Percentiles rank a stretch among this genome's conserved stretches.
Conservation (phyloP, 202 grass and related monocot genomes). For the Panicum hallii region DNA sequence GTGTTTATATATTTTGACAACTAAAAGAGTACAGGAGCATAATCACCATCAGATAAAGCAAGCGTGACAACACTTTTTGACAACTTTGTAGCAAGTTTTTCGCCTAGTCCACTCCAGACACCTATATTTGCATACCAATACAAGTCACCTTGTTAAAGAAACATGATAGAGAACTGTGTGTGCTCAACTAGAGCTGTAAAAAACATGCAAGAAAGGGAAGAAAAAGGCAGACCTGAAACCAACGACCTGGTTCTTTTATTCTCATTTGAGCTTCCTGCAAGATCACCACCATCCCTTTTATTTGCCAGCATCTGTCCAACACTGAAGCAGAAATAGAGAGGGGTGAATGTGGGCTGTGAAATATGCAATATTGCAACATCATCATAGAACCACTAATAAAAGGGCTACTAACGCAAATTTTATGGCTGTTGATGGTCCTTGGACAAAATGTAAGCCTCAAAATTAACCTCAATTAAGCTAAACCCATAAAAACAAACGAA, state of each 20-base stretch:
- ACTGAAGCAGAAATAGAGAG: background rate
- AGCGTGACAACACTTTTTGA: slow-evolving; percentile 39
- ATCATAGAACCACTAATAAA: no score
- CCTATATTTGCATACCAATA: no score
- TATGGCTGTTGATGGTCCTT: no score
- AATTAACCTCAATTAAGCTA: no score
- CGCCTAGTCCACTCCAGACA: no score
- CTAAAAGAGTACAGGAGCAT: background rate
- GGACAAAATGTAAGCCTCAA: no score
- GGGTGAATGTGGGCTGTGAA: no score
- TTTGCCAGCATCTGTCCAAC: background rate
- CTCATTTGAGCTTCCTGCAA: background rate
- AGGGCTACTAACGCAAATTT: no score
- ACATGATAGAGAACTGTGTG: no score
- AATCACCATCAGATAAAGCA: slow-evolving; percentile 33
- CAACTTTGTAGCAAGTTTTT: background rate
- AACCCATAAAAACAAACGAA: no score
- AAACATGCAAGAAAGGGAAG: background rate
- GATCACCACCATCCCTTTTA: background rate
- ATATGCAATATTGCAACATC: no score
- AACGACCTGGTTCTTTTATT: background rate
- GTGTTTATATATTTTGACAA: background rate
- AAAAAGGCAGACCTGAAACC: slow-evolving; percentile 2
- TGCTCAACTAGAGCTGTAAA: background rate
- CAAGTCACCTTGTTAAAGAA: no score